These are phyloP conservation scores for Stagonosporopsis vannaccii DNA, from an alignment of 2,329 filamentous ascomycete species.

Conservation along the genomic window DNA sequence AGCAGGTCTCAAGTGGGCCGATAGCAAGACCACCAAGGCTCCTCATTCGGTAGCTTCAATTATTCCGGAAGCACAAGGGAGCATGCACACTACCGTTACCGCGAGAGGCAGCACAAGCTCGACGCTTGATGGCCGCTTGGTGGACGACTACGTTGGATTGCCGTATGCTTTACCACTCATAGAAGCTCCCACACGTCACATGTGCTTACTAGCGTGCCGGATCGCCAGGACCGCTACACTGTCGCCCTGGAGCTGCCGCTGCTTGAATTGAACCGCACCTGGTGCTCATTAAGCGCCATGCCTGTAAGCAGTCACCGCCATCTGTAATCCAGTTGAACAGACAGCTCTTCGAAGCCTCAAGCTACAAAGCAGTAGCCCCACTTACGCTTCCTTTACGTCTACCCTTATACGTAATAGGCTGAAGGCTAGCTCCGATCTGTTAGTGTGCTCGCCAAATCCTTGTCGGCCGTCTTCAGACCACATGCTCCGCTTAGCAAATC, in stretches of 20 bases:
- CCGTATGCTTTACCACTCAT: constrained; percentile 34
- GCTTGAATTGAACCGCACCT: constrained; percentile 11
- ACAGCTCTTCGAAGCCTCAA: background rate
- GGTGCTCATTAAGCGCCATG: constrained; percentile 13
- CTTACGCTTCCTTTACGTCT: constrained; percentile 15
- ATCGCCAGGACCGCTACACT: constrained; percentile 36
- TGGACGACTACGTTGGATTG: constrained; percentile 31
- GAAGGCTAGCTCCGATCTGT: constrained; percentile 18
- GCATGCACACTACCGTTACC: constrained; percentile 20
- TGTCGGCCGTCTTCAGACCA: constrained; percentile 24
- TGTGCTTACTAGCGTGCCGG: constrained; percentile 27
- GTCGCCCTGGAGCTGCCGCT: constrained; percentile 17
- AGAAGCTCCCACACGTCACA: constrained; percentile 40
- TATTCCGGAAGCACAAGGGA: constrained; percentile 26
- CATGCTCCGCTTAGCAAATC: constrained; percentile 32
- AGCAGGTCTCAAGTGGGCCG: constrained; percentile 36
- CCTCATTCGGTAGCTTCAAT: constrained; percentile 33
- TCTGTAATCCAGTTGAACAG: background rate
- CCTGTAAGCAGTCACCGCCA: constrained; percentile 2
- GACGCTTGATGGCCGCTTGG: constrained; percentile 21
- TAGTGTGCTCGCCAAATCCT: constrained; percentile 25
- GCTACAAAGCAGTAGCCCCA: constrained; percentile 15
- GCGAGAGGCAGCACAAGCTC: constrained; percentile 20
- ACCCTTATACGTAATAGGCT: constrained; percentile 25
- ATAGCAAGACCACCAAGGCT: constrained; percentile 34